A percentile compares a stretch with the other conserved stretches of the same genome.
phyloP scores from a whole-genome alignment of 2,329 filamentous ascomycete species.

The Samsoniella hepiali region DNA sequence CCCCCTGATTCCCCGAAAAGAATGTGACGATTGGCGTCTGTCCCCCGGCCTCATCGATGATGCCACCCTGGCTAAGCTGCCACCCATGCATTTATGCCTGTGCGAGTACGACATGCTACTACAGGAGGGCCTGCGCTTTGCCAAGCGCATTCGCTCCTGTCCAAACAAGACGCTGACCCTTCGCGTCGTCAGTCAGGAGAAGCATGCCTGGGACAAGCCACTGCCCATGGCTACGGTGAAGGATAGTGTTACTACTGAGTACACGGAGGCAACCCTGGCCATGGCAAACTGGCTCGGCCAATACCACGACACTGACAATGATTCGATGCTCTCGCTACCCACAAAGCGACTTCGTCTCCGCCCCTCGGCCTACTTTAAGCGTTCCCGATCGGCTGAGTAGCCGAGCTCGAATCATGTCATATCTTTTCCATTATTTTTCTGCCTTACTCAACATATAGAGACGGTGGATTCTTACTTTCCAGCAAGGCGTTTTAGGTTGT shows the following conservation, averaged over 20 bases:
- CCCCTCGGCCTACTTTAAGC: constrained; percentile 21
- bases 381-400: constrained; percentile 14
- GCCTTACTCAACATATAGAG: background rate
- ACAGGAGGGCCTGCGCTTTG: constrained; percentile 58
- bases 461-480: background rate
- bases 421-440: background rate
- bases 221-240: constrained; percentile 41
- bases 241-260: constrained; percentile 43
- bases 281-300: constrained; percentile 42
- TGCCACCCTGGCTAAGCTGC: constrained; percentile 49
- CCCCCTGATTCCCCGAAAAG: constrained; percentile 43
- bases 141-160: constrained; percentile 48
- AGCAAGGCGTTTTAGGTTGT: constrained; percentile 7
- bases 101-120: constrained; percentile 67
- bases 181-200: constrained; percentile 44
- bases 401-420: background rate
- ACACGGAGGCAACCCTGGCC: constrained; percentile 40
- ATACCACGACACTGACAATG: constrained; percentile 35
- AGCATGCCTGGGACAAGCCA: constrained; percentile 49
- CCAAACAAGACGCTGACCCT: constrained; percentile 32
- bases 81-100: constrained; percentile 55
- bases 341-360: constrained; percentile 31
- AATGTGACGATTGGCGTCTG: constrained; percentile 52
- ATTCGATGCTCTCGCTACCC: constrained; percentile 35
- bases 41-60: constrained; percentile 57